These are phyloP conservation scores for Viola pubescens DNA, from an alignment of 441 rosid species.

Conservation along the genomic window DNA sequence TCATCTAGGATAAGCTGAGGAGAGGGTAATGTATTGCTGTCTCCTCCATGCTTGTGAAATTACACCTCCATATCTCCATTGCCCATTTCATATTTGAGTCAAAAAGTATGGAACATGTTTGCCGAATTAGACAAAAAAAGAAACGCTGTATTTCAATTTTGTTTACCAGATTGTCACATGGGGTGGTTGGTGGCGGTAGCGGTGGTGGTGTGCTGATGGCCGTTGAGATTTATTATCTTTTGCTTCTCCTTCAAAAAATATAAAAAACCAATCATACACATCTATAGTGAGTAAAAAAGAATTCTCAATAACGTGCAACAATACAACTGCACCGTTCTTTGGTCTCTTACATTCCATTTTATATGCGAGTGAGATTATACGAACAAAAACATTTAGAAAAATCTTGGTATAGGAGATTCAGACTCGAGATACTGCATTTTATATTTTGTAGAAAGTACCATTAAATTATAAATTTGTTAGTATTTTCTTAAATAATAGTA, in stretches of 20 bases:
- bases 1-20: constrained; percentile 1
- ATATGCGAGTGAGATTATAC: too few relatives aligned
- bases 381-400: too few relatives aligned
- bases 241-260: constrained; percentile 2
- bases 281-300: not conserved
- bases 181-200: constrained; percentile 8
- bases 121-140: constrained; percentile 16
- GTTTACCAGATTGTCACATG: constrained; percentile 31
- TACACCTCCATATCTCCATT: constrained; percentile 6
- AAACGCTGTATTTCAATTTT: not conserved
- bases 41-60: constrained; percentile 2
- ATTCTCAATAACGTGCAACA: not conserved
- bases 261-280: not conserved
- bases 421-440: too few relatives aligned
- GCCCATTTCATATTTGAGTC: constrained; percentile 23
- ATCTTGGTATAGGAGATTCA: too few relatives aligned
- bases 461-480: too few relatives aligned
- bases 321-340: too few relatives aligned
- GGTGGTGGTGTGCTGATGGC: constrained; percentile 1
- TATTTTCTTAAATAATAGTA: too few relatives aligned
- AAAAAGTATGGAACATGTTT: constrained; percentile 28
- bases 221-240: constrained; percentile 7
- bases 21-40: not conserved
- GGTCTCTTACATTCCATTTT: too few relatives aligned
- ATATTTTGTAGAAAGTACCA: too few relatives aligned